Percentiles rank a stretch among this genome's conserved stretches.
Conservation (phyloP, 345 rosid species). For the Populus davidiana region DNA sequence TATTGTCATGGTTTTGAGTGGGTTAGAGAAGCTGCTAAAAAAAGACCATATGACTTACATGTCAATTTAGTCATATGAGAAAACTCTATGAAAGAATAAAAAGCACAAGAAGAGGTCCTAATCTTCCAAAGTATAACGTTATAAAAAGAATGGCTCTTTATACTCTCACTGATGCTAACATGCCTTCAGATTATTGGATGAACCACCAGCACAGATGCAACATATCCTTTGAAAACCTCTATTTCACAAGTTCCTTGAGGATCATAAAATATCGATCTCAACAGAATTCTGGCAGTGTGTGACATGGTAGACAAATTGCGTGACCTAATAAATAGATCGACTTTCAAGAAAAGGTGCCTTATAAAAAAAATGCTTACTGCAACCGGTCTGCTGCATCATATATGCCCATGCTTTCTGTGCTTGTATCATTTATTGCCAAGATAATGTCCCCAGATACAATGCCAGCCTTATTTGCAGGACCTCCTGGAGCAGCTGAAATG, state of each 20-base stretch:
- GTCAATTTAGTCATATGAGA: not conserved
- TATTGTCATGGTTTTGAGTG: not conserved
- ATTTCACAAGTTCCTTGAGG: not conserved
- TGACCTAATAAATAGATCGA: not conserved
- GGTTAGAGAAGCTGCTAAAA: not conserved
- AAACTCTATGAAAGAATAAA: too few relatives aligned
- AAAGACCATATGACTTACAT: not conserved
- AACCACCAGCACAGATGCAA: not conserved
- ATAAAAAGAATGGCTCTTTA: not conserved
- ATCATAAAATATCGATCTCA: not conserved
- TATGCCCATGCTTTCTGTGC: slow-evolving; percentile 68
- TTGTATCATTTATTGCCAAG: slow-evolving; percentile 57
- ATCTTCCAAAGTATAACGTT: not conserved
- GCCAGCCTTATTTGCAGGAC: slow-evolving; percentile 89
- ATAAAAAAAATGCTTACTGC: slow-evolving; percentile 54
- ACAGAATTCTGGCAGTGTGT: not conserved
- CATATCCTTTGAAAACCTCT: not conserved
- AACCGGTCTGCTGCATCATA: slow-evolving; percentile 90
- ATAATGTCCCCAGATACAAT: slow-evolving; percentile 74
- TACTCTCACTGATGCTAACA: not conserved
- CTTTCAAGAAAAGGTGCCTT: not conserved
- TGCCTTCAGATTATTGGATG: not conserved
- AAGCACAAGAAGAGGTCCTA: not conserved
- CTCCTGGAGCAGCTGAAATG: slow-evolving; percentile 84
- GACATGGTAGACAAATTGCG: not conserved